phyloP scores from a whole-genome alignment of 495 filamentous ascomycete species.

The Bombardia bombarda region DNA sequence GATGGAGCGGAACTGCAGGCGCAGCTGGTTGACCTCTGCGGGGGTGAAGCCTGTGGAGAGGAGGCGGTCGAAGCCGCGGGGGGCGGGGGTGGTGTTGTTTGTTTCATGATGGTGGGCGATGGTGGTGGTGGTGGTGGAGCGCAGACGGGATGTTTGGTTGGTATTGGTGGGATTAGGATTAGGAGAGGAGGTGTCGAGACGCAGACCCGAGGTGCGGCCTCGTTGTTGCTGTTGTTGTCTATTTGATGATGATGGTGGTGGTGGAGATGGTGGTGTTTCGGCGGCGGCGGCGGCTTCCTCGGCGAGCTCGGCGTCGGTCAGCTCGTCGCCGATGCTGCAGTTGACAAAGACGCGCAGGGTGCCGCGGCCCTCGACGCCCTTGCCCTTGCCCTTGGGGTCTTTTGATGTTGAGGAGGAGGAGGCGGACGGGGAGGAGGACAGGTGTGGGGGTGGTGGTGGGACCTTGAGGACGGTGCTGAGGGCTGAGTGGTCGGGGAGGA shows the following conservation, averaged over 20 bases:
- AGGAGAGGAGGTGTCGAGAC: conserved; percentile 1
- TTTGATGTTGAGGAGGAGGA: background rate
- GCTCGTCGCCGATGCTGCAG: conserved; percentile 74
- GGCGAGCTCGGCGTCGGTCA: conserved; percentile 58
- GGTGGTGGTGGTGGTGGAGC: too few relatives aligned
- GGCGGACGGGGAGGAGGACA: conserved; percentile 29
- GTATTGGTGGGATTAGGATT: background rate
- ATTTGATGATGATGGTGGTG: conserved; percentile 1
- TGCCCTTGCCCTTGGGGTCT: conserved; percentile 21
- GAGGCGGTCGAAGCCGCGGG: conserved; percentile 83
- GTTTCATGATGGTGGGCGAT: too few relatives aligned
- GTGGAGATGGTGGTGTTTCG: conserved; percentile 17
- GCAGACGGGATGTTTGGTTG: too few relatives aligned
- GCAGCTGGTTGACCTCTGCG: conserved; percentile 70
- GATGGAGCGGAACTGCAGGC: conserved; percentile 76
- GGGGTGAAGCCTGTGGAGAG: conserved; percentile 71
- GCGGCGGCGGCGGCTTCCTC: conserved; percentile 53
- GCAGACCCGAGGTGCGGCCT: conserved; percentile 6
- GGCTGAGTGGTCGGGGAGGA: conserved; percentile 63
- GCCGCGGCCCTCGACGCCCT: conserved; percentile 12
- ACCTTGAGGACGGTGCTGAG: conserved; percentile 58
- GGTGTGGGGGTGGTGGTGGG: conserved; percentile 37
- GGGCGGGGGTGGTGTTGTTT: conserved; percentile 18
- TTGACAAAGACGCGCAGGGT: conserved; percentile 65
- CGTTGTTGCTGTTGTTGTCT: background rate